phyloP scores from a whole-genome alignment of 2,329 filamentous ascomycete species.

The Apiospora hydei region DNA sequence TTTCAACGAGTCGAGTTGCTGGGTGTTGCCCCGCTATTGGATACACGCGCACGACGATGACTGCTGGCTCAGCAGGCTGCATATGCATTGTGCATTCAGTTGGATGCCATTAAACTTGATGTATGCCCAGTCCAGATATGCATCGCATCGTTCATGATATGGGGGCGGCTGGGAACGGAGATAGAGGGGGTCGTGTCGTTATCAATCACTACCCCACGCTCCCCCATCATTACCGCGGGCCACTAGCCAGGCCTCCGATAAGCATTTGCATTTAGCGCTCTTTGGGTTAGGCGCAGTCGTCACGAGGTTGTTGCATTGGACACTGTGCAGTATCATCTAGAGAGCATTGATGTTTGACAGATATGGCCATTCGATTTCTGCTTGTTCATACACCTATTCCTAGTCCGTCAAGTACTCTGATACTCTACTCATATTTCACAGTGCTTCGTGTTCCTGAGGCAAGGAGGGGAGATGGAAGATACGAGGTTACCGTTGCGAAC shows the following conservation, averaged over 20 bases:
- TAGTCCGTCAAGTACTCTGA: neutral
- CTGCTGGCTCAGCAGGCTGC: constrained; percentile 1
- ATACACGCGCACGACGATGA: neutral
- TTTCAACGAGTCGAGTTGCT: neutral
- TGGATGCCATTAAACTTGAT: neutral
- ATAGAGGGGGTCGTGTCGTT: neutral
- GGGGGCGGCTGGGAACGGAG: neutral
- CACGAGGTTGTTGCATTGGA: neutral
- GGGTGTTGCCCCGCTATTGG: constrained; percentile 6
- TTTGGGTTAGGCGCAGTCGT: neutral
- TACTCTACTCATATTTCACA: neutral
- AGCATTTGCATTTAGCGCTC: neutral
- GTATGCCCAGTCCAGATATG: neutral
- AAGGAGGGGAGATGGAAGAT: no score
- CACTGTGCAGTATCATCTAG: neutral
- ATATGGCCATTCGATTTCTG: neutral
- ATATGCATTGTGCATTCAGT: neutral
- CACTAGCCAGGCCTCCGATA: neutral
- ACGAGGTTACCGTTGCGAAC: neutral
- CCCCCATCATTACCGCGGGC: neutral
- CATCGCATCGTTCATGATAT: neutral
- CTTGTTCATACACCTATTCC: neutral
- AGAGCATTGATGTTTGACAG: neutral
- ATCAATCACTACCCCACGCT: constrained; percentile 13
- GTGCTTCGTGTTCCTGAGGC: no score